phyloP scores from a whole-genome alignment of 2,329 filamentous ascomycete species.

The Botryotinia convoluta region DNA sequence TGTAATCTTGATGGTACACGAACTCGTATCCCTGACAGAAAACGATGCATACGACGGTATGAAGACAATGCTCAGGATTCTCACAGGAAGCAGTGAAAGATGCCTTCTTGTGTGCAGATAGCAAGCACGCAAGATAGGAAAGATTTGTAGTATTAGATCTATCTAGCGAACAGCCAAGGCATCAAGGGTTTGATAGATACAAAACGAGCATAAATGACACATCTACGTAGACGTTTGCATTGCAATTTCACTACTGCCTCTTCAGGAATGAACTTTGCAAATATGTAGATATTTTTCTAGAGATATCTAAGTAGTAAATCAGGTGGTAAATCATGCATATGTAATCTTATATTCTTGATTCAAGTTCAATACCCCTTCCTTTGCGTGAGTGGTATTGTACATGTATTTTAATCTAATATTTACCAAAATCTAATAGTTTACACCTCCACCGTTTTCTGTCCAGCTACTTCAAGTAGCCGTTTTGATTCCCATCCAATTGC shows the following conservation, averaged over 20 bases:
- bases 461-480: background rate
- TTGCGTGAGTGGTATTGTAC: background rate
- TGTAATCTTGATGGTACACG: background rate
- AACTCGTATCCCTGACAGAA: background rate
- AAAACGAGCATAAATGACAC: constrained; percentile 18
- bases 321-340: background rate
- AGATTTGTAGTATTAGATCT: constrained; percentile 31
- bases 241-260: background rate
- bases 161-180: constrained; percentile 10
- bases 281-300: background rate
- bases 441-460: constrained; percentile 12
- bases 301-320: background rate
- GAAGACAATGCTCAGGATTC: constrained; percentile 17
- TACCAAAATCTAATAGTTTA: constrained; percentile 33
- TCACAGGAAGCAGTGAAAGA: constrained; percentile 1
- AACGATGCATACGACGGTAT: constrained; percentile 17
- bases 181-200: constrained; percentile 16
- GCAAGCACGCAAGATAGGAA: background rate
- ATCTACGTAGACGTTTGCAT: background rate
- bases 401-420: constrained; percentile 30
- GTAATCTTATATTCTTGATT: background rate
- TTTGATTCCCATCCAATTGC: background rate
- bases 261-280: background rate
- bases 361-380: background rate
- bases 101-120: background rate